Evolutionary conservation across 495 filamentous ascomycete genomes (phyloP), one percentile per base, ranked within the genome.

Genomic region (Tuber umbilicatum): DNA sequence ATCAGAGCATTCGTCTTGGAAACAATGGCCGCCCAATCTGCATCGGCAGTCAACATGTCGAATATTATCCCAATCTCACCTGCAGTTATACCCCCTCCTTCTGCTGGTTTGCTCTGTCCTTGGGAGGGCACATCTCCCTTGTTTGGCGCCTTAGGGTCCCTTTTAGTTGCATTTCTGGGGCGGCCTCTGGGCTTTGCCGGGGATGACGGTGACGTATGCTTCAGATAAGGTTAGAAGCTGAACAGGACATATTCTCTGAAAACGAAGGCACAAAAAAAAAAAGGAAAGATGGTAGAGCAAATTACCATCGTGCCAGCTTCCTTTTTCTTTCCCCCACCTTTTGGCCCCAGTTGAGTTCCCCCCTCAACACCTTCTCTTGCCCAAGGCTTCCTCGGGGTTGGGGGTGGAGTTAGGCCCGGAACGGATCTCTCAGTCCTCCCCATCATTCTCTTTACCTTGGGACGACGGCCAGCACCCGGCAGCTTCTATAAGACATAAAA

Each of bases 11-110:
- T 64, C 27, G 55, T 64, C 27, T 64, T 31, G 27, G 55, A 27
- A 5, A 64, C 55, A 35, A 64, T 19, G 27, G 55, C 55, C 17
- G 55, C 4, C 55, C 55, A 64, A 35, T 64, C 55, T 35, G 27
- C 55, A 10, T 17, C 55, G 7, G 55, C 55, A 0, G 27, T 64
- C 55, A 64, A 64, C 3, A 12, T 35, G 3, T 64, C 55, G 27
- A 64, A 64, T 35, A 64, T 64, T 19, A 64, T 31, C 27, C 55
- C 55, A 35, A 64, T 64, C 16, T 64, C 55, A 64, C 55, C 55
- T 16, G 55, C 55, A 64, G 55, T 64, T 64, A 64, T 64, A 64
- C 55, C 27, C 27, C 55, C 55, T 64, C 55, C 55, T 64, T 64
- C 55, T 35, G 4, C 55, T 17, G 27, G 19, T 35, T 64, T 35